These are phyloP conservation scores for Zizania latifolia DNA, from an alignment of 176 grass and related monocot genomes.

Conservation along the genomic window DNA sequence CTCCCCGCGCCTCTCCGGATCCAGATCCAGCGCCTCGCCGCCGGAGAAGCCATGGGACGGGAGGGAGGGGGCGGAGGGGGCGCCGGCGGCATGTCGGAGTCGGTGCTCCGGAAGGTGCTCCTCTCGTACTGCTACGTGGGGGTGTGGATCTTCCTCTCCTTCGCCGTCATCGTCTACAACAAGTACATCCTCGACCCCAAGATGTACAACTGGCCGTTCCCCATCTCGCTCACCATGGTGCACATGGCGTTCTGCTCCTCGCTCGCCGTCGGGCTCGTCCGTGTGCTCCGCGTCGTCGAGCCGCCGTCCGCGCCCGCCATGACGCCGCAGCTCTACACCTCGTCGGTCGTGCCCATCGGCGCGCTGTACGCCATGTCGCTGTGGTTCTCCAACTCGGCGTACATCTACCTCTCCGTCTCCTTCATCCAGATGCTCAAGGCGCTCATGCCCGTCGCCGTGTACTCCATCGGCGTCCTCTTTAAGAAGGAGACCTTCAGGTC, in stretches of 20 bases:
- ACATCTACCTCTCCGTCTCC: slow-evolving; percentile 97
- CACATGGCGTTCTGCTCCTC: slow-evolving; percentile 95
- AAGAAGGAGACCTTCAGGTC: slow-evolving; percentile 75
- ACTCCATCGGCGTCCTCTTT: slow-evolving; percentile 74
- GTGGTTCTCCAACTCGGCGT: slow-evolving; percentile 98
- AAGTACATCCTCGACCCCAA: slow-evolving; percentile 98
- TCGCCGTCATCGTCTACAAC: slow-evolving; percentile 98
- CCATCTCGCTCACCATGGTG: slow-evolving; percentile 87
- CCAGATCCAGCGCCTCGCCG: slow-evolving; percentile 33
- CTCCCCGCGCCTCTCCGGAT: too few relatives aligned
- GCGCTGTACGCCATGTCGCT: slow-evolving; percentile 90
- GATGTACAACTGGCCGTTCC: slow-evolving; percentile 99
- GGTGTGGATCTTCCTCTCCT: slow-evolving; percentile 94
- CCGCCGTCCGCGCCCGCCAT: slow-evolving; percentile 61
- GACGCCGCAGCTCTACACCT: slow-evolving; percentile 60
- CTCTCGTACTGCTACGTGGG: slow-evolving; percentile 76
- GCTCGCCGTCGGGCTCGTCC: slow-evolving; percentile 67
- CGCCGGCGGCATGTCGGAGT: slow-evolving; percentile 43
- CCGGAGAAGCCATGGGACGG: slow-evolving; percentile 21
- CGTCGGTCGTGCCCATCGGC: slow-evolving; percentile 83
- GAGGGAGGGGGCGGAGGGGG: slow-evolving; percentile 36
- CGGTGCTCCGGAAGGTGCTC: slow-evolving; percentile 63
- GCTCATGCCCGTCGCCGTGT: slow-evolving; percentile 95
- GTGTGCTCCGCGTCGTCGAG: slow-evolving; percentile 67
- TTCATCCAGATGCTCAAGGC: slow-evolving; percentile 99